phyloP scores from a whole-genome alignment of 2,329 filamentous ascomycete species.

The Trichoderma asperellum region DNA sequence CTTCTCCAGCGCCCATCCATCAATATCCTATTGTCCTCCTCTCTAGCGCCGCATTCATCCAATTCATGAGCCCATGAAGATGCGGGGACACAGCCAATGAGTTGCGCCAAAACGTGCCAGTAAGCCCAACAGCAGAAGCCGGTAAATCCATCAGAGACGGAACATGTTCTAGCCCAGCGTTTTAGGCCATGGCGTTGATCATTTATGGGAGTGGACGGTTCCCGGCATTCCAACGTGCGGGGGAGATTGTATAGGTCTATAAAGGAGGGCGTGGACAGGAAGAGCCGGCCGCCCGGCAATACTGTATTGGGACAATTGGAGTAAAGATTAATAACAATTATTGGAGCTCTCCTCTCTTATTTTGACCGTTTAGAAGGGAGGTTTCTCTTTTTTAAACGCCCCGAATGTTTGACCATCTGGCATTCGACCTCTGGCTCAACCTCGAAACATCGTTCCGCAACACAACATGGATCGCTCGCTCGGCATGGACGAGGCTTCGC shows the following conservation, averaged over 20 bases:
- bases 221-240: conserved; percentile 23
- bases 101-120: neutral
- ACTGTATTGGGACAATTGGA: neutral
- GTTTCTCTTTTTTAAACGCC: neutral
- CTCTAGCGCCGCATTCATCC: conserved; percentile 15
- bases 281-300: neutral
- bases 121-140: neutral
- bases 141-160: neutral
- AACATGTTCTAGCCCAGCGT: neutral
- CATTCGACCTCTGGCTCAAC: neutral
- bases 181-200: conserved; percentile 10
- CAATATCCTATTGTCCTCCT: conserved; percentile 1
- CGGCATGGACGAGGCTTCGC: conserved; percentile 6
- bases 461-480: neutral
- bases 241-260: neutral
- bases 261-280: neutral
- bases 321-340: neutral
- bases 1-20: conserved; percentile 1
- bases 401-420: neutral
- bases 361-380: neutral
- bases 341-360: neutral
- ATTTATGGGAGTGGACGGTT: conserved; percentile 1
- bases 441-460: neutral
- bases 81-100: conserved; percentile 23
- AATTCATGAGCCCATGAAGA: neutral